These are phyloP conservation scores for Lachancea waltii DNA, from an alignment of 805 yeast genomes.

Conservation along the genomic window DNA sequence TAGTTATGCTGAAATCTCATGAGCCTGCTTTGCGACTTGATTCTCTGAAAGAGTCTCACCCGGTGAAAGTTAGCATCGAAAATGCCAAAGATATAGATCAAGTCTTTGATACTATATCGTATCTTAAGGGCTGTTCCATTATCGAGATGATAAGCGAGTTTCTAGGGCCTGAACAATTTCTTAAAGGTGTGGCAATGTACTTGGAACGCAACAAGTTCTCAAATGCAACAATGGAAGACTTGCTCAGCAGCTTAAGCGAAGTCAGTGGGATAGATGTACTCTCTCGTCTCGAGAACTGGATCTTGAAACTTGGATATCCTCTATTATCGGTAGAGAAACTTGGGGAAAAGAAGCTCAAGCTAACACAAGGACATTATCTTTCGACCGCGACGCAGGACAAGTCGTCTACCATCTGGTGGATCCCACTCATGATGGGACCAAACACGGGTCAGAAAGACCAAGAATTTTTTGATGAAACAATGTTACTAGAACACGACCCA, in stretches of 20 bases:
- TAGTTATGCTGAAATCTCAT: constrained; percentile 40
- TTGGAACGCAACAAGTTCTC: constrained; percentile 55
- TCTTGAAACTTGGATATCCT: constrained; percentile 68
- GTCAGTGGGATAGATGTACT: constrained; percentile 57
- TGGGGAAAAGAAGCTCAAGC: constrained; percentile 28
- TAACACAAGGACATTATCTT: constrained; percentile 25
- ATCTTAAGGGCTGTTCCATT: constrained; percentile 73
- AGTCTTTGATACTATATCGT: constrained; percentile 76
- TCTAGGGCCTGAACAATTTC: constrained; percentile 61
- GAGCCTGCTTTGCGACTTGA: constrained; percentile 43
- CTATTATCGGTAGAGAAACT: constrained; percentile 43
- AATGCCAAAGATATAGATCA: constrained; percentile 76
- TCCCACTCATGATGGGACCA: constrained; percentile 38
- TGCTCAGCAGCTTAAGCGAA: constrained; percentile 62
- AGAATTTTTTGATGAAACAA: constrained; percentile 2
- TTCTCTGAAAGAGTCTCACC: constrained; percentile 61
- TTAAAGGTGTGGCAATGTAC: constrained; percentile 67
- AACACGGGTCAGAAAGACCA: constrained; percentile 1
- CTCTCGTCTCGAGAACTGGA: constrained; percentile 63
- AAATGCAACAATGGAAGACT: constrained; percentile 68
- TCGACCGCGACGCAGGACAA: neutral
- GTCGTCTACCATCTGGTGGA: constrained; percentile 41
- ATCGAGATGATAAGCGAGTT: constrained; percentile 69
- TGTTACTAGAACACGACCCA: neutral
- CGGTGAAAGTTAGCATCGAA: constrained; percentile 74